Evolutionary conservation across 2,329 filamentous ascomycete species (phyloP), one percentile per base, ranked within the genome.

Genomic region (Aspergillus sp.): DNA sequence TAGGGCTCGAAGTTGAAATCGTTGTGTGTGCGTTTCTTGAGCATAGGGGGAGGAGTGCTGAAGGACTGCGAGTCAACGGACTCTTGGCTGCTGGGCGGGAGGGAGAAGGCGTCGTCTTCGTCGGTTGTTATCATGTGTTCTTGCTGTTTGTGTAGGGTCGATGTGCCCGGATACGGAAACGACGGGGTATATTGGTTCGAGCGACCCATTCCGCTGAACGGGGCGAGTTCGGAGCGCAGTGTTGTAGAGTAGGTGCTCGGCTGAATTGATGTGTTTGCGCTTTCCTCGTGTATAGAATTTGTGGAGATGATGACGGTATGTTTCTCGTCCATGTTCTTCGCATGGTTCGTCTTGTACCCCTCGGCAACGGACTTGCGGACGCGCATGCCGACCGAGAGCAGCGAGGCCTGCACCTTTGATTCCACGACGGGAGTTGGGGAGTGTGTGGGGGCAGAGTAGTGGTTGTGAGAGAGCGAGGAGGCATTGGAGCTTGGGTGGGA

Each of bases 321-420:
- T 17, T 69, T 65, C 23, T 64, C 60, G 43, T 67, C 34, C 4
- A 41, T 41, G 34, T 15, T 65, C 70, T 69, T 77, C 66, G 71
- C 69, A 48, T 64, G 67, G 56, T 70, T 71, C 31, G 91, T 96
- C 81, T 96, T 96, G 84, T 97, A 97, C 62, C 94, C 94, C 75
- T 97, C 93, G 0, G 92, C 90, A 7, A 98, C 91, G 11, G 91
- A 91, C 80, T 98, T 98, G 74, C 94, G 90, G 54, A 98, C 85
- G 25, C 94, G 89, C 93, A 97, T 97, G 71, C 94, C 94, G 66
- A 98, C 94, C 70, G 85, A 91, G 47, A 97, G 83, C n/a, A 98
- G 88, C 64, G 91, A 91, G 41, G 93, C 85, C 77, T 97, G 92
- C 34, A 96, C 83, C 7, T 82, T 82, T 25, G 83, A 77, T 1